Percentiles rank a stretch among this genome's conserved stretches.
Evolutionary conservation across 257 asterid genomes (phyloP).

Genomic region (Solanum corneliomulleri): DNA sequence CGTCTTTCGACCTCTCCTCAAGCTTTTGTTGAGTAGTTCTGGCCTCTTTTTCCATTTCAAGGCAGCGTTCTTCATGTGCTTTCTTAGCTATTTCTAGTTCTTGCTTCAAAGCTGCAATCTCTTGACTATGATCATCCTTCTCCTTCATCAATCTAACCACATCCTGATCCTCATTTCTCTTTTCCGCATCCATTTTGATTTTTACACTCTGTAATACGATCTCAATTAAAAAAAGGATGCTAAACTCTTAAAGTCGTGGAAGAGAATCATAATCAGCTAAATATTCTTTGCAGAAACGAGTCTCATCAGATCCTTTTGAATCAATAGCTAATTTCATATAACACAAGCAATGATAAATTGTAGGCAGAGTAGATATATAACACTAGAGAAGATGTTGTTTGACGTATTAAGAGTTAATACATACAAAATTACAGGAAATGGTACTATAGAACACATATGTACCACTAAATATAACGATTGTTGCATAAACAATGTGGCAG

Average conservation of each 20-base stretch:
- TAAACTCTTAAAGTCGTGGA: background rate
- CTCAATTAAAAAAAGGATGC: background rate
- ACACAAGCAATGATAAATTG: background rate
- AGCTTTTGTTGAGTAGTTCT: conserved; percentile 39
- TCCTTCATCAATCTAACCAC: conserved; percentile 24
- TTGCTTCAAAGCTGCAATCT: conserved; percentile 19
- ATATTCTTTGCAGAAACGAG: background rate
- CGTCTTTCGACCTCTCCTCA: conserved; percentile 44
- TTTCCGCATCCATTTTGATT: conserved; percentile 6
- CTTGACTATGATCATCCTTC: conserved; percentile 30
- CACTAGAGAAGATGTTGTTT: background rate
- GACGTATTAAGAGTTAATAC: background rate
- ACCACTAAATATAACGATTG: background rate
- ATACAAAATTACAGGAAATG: background rate
- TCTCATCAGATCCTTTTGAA: background rate
- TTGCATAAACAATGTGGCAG: background rate
- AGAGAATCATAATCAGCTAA: background rate
- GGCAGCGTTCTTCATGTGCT: conserved; percentile 20
- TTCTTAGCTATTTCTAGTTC: conserved; percentile 26
- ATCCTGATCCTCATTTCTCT: conserved; percentile 31
- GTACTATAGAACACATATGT: background rate
- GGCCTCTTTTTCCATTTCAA: conserved; percentile 24
- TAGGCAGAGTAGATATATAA: background rate
- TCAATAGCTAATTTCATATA: background rate
- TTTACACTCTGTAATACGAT: conserved; percentile 28